Percentiles rank a stretch among this genome's conserved stretches.
Conservation (phyloP, 2,329 filamentous ascomycete genomes). For the Neopestalotiopsis clavispora region DNA sequence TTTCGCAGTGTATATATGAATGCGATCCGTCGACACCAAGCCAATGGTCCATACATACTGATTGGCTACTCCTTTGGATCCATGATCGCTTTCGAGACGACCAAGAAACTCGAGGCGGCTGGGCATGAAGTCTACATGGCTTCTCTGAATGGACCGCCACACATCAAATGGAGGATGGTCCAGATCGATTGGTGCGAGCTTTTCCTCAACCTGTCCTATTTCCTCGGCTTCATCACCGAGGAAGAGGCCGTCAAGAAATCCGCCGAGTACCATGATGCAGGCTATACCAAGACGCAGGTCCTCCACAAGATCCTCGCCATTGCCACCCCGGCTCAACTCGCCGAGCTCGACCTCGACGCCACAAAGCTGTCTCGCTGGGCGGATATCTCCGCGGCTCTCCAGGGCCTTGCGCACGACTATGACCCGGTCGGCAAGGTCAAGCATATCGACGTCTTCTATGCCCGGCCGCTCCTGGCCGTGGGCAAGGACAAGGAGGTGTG, state of each 20-base stretch:
- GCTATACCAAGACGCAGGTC: constrained; percentile 22
- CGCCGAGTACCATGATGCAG: constrained; percentile 17
- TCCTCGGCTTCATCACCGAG: constrained; percentile 39
- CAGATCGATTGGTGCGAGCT: constrained; percentile 36
- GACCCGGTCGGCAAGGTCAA: constrained; percentile 39
- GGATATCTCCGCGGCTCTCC: constrained; percentile 33
- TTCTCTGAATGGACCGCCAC: constrained; percentile 46
- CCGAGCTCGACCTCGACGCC: constrained; percentile 30
- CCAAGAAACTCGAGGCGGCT: constrained; percentile 43
- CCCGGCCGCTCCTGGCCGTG: constrained; percentile 32
- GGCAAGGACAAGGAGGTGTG: constrained; percentile 31
- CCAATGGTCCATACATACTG: constrained; percentile 49
- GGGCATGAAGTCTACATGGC: constrained; percentile 47
- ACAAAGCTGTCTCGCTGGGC: constrained; percentile 35
- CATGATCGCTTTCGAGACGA: constrained; percentile 49
- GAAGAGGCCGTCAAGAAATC: constrained; percentile 24
- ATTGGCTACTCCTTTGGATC: constrained; percentile 51
- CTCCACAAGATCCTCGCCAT: constrained; percentile 27
- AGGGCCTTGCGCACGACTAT: constrained; percentile 39
- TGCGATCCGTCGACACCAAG: constrained; percentile 43
- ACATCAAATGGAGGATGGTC: constrained; percentile 43
- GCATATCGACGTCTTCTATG: constrained; percentile 44
- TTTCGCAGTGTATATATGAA: constrained; percentile 36
- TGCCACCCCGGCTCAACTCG: constrained; percentile 24
- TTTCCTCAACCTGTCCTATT: constrained; percentile 40